Evolutionary conservation across 257 asterid genomes (phyloP), one percentile per base, ranked within the genome.

Genomic region (Linderniella brevidens): DNA sequence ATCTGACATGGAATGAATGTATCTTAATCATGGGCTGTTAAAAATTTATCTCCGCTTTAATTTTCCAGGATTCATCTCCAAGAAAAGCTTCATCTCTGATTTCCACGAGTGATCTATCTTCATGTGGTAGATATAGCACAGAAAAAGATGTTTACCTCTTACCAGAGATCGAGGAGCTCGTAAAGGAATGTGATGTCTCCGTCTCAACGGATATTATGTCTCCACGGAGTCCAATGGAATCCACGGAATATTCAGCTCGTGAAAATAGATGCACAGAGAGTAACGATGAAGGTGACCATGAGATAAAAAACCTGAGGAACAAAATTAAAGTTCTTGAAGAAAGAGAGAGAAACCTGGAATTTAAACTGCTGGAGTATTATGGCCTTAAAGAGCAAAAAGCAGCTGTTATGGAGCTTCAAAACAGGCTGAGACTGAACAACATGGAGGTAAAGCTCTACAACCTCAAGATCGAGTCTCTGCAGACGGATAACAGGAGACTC

Each of bases 331-430:
- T 35, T 32, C 54, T 50, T 14, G 54, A 50, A 35, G 54, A 32
- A 32, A 50, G 42, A 1, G 54, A 32, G 41, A 32, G 19, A 41
- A 35, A 46, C 38, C 70, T 90, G 12, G 96, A 90, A 62, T 60
- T 54, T 32, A 80, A 79, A 50, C 52, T 90, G 69, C 80, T 90
- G 15, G 92, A 81, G 76, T 85, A 71, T 55, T 81, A 85, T 48
- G 99, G 94, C 35, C 88, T 85, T 52, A 70, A 77, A 64, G 99
- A 81, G 75, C 94, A 85, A 61, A 86, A 85, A 68, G 71, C 59
- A 37, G 84, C 74, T 11, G 69, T 81, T 9, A 62, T 49, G 72
- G 99, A 90, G 72, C 86, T 90, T 54, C 86, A 77, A 49, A 79
- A 75, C 64, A 74, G 74, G 55, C 59, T 90, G 17, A 66, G 73